Conservation (phyloP, 2,329 filamentous ascomycete species). For the Fusarium falciforme region DNA sequence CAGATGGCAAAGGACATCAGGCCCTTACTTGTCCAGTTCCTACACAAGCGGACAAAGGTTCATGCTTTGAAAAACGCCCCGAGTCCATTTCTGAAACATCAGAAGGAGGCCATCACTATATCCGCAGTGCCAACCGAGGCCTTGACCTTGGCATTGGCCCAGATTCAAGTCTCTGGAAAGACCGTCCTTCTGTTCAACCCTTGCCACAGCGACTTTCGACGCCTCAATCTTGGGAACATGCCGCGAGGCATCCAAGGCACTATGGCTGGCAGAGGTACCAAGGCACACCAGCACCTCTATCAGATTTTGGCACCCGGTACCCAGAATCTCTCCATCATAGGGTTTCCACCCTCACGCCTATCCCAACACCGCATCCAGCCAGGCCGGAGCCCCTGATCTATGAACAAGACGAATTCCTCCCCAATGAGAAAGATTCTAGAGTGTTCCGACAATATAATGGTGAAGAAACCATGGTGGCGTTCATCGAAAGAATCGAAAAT, state of each 20-base stretch:
- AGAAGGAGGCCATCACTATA: slow-evolving; percentile 9
- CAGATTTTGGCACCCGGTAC: background rate
- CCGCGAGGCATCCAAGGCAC: background rate
- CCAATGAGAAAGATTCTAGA: background rate
- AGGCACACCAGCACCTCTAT: background rate
- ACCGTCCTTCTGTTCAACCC: background rate
- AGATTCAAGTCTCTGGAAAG: background rate
- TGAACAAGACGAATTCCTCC: background rate
- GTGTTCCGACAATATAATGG: background rate
- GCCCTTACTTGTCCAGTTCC: background rate
- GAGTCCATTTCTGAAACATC: background rate
- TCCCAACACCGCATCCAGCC: background rate
- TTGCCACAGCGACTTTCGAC: background rate
- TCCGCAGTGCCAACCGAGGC: background rate
- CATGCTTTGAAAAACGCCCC: background rate
- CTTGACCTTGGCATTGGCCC: background rate
- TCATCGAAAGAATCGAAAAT: slow-evolving; percentile 43
- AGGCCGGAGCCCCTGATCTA: background rate
- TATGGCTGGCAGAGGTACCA: background rate
- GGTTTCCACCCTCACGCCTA: background rate
- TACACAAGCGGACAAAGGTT: background rate
- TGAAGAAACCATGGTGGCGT: slow-evolving; percentile 40
- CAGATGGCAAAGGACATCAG: background rate
- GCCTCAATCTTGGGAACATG: background rate
- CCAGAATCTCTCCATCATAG: background rate